Conservation (phyloP, 352 stramenopile genomes). For the Globisporangium spiculum region DNA sequence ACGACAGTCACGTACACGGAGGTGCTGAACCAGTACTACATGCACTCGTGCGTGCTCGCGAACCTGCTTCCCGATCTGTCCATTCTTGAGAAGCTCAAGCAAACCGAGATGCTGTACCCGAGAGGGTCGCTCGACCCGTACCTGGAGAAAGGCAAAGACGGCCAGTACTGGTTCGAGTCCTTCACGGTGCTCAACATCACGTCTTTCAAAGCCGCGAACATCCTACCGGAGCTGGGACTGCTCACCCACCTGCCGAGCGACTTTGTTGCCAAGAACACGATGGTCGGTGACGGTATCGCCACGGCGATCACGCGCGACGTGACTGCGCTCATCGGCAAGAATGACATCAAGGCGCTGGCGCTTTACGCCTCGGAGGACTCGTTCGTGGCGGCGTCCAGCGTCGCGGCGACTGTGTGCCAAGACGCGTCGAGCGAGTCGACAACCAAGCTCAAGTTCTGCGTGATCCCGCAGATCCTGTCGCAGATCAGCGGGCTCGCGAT, state of each 20-base stretch:
- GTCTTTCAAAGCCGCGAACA: background rate
- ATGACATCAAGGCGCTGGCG: slow-evolving; percentile 6
- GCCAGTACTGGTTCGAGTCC: slow-evolving; percentile 5
- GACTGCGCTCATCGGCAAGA: background rate
- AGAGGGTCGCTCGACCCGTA: background rate
- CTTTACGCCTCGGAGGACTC: background rate
- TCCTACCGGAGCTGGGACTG: background rate
- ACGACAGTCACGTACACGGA: background rate
- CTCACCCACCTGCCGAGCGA: background rate
- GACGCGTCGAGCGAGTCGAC: background rate
- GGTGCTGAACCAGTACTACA: slow-evolving; percentile 7
- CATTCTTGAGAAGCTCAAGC: background rate
- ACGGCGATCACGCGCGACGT: slow-evolving; percentile 7
- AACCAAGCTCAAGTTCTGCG: slow-evolving; percentile 1
- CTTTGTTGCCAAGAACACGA: slow-evolving; percentile 4
- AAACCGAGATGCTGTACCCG: slow-evolving; percentile 2
- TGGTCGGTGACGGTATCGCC: slow-evolving; percentile 6
- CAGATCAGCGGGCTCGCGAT: slow-evolving; percentile 5
- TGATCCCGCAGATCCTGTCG: slow-evolving; percentile 7
- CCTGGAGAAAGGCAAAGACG: slow-evolving; percentile 2
- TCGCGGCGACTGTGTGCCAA: background rate
- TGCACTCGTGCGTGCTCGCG: background rate
- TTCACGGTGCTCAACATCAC: slow-evolving; percentile 5
- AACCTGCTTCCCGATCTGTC: background rate
- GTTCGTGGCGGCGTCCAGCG: slow-evolving; percentile 5